These are phyloP conservation scores for Trichomonascaceae sp. DNA, from an alignment of 1,139 yeast genomes.

Conservation along the genomic window DNA sequence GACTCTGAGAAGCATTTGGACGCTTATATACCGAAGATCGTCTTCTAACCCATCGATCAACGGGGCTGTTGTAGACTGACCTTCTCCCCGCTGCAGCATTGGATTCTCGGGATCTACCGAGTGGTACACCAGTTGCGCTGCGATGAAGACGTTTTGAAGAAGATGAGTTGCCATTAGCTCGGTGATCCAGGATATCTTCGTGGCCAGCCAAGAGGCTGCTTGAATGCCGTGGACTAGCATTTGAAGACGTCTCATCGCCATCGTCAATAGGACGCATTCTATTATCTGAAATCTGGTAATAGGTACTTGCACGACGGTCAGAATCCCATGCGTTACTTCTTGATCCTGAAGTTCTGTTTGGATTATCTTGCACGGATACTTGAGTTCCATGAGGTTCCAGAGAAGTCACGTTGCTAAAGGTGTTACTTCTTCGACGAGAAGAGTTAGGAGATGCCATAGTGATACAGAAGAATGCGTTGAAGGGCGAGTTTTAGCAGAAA, in stretches of 20 bases:
- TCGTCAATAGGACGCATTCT: conserved; percentile 11
- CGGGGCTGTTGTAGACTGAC: conserved; percentile 7
- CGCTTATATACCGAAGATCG: conserved; percentile 17
- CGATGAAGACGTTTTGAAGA: not conserved
- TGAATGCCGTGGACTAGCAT: conserved; percentile 1
- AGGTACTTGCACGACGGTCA: conserved; percentile 6
- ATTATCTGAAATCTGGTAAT: conserved; percentile 15
- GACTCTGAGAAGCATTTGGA: conserved; percentile 7
- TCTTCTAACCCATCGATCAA: conserved; percentile 21
- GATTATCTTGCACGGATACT: not conserved
- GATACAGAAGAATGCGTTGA: not conserved
- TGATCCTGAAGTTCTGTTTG: not conserved
- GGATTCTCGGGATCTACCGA: not conserved
- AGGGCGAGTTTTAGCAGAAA: not conserved
- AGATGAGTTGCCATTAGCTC: conserved; percentile 3
- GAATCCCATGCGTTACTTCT: conserved; percentile 3
- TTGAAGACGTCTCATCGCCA: conserved; percentile 11
- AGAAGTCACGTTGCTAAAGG: conserved; percentile 20
- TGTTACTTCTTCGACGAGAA: conserved; percentile 15
- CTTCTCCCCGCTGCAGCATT: not conserved
- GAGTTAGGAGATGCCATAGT: not conserved
- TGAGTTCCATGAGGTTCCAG: conserved; percentile 21
- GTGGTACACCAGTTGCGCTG: not conserved
- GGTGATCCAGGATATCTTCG: conserved; percentile 17
- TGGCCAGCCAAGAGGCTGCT: conserved; percentile 9